phyloP scores from a whole-genome alignment of 2,329 filamentous ascomycete species.

The Escovopsis weberi region DNA sequence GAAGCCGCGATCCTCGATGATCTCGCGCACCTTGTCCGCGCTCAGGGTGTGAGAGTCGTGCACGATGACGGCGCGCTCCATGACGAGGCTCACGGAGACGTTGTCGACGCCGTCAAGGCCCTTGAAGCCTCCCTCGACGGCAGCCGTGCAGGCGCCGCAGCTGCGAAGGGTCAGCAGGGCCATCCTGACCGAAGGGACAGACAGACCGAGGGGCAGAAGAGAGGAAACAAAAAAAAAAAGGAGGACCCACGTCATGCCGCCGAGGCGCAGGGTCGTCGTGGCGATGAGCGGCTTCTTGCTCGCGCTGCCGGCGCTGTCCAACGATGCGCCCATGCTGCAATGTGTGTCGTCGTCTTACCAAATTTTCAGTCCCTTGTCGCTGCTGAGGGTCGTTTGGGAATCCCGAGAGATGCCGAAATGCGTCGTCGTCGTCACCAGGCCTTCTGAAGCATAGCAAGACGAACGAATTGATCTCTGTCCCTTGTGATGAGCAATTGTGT shows the following conservation, averaged over 20 bases:
- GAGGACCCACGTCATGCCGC: constrained; percentile 60
- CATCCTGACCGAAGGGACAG: background rate
- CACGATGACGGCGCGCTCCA: constrained; percentile 88
- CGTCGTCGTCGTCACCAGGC: background rate
- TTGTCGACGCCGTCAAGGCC: constrained; percentile 65
- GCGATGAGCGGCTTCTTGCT: constrained; percentile 47
- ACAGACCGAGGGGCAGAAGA: background rate
- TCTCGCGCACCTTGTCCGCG: constrained; percentile 64
- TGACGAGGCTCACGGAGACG: constrained; percentile 84
- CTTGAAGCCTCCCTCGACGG: constrained; percentile 87
- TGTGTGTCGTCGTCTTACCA: constrained; percentile 32
- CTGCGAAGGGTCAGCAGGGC: constrained; percentile 36
- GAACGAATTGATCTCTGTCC: no score
- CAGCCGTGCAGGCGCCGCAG: constrained; percentile 87
- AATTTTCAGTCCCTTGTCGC: background rate
- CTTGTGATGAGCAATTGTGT: no score
- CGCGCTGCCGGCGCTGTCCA: constrained; percentile 17
- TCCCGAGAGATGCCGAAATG: no score
- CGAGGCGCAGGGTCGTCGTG: constrained; percentile 80
- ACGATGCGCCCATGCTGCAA: constrained; percentile 31
- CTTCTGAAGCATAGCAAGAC: background rate
- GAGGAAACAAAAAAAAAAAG: no score
- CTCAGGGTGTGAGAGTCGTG: constrained; percentile 67
- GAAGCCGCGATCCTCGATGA: constrained; percentile 84
- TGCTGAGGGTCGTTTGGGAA: background rate